Base-by-base conservation (phyloP, 768 basidiomycete species). In the Amanita brunnescens region DNA sequence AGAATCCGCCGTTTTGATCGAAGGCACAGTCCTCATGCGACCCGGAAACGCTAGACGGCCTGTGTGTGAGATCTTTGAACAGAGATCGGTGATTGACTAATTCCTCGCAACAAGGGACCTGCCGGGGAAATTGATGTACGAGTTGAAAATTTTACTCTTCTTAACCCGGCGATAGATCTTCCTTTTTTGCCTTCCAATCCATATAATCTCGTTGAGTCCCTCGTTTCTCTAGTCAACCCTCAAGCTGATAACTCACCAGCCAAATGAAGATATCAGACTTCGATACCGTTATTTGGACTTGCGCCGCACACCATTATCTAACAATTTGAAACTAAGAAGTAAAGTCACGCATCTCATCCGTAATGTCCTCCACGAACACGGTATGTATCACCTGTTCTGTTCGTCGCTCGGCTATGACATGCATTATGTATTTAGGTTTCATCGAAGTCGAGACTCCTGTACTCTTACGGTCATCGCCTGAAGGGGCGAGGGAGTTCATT, bases 371-470 rank as follows among this genome's bases (percentile, higher is more conserved):
- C 78, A 90, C 61, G 74, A 85, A 49, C 72, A 81, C 63, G 87
- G 93, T 87, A 59, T 42, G 38, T 52, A 14, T 40, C 37, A 45
- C 49, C 34, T 50, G 41, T 40, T 16, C 37, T 37, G 18, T 38
- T 49, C 33, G 34, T 47, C 43, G 56, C 58, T 45, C 49, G 41
- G 14, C 30, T 39, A 51, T 44, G 6, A 43, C 21, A 34, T 20
- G 40, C 59, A 16, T 41, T 52, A 35, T 42, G 20, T 49, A 21
- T 23, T 52, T 58, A 96, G 94, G 79, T 60, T 97, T 97, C 66
- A 74, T 82, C 49, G 94, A 96, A 64, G 88, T 97, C 29, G 94
- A 97, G 66, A 97, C 94, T 0, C 94, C 94, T 23, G 75, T 92
- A 49, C 76, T 97, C 18, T 77, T 97, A 24, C 84, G 87, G 62